A percentile compares a stretch with the other conserved stretches of the same genome.
Conservation (phyloP, 352 stramenopile species). For the Phytophthora boehmeriae region DNA sequence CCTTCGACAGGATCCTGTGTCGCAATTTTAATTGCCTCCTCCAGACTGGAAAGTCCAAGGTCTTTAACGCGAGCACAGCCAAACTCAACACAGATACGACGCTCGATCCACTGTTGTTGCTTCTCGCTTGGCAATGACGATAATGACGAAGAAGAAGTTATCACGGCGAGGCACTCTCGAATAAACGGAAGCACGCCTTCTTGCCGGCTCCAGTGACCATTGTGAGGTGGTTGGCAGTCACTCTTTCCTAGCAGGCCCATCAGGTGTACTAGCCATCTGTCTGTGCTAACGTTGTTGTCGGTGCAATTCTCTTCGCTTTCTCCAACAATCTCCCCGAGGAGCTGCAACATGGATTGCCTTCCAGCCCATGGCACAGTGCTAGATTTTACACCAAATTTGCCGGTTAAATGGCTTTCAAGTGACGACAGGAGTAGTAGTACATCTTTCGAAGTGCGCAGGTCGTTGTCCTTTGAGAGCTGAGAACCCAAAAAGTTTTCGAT, state of each 20-base stretch:
- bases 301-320: constrained; percentile 11
- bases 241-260: constrained; percentile 1
- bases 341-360: constrained; percentile 27
- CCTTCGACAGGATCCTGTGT: constrained; percentile 10
- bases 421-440: constrained; percentile 45
- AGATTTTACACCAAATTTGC: constrained; percentile 22
- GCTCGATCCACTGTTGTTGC: constrained; percentile 40
- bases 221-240: not conserved
- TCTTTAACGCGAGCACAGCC: constrained; percentile 23
- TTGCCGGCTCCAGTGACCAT: constrained; percentile 5
- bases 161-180: constrained; percentile 27
- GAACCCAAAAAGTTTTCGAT: constrained; percentile 33
- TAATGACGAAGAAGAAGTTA: constrained; percentile 30
- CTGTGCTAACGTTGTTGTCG: constrained; percentile 6
- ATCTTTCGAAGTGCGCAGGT: constrained; percentile 33
- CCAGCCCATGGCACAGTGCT: constrained; percentile 23
- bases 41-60: constrained; percentile 22
- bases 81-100: constrained; percentile 33
- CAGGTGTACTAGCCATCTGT: constrained; percentile 17
- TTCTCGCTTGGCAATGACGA: constrained; percentile 32
- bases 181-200: constrained; percentile 35
- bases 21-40: constrained; percentile 29
- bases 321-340: constrained; percentile 22
- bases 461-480: constrained; percentile 13
- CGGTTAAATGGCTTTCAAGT: constrained; percentile 36